phyloP scores from a whole-genome alignment of 495 filamentous ascomycete genomes.

The Neurospora hispaniola region DNA sequence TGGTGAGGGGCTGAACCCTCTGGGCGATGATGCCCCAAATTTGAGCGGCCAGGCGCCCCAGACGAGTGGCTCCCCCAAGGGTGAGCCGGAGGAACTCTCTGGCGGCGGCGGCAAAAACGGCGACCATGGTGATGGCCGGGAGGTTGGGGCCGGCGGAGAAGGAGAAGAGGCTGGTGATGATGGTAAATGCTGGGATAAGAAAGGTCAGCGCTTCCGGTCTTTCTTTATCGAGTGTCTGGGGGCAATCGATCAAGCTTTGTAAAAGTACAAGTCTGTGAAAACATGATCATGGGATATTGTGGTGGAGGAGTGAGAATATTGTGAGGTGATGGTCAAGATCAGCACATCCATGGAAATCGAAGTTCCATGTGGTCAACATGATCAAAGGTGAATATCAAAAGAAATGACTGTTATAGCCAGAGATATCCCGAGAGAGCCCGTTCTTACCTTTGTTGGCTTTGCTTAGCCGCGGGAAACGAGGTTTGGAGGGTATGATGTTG shows the following conservation, averaged over 20 bases:
- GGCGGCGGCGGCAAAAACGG: background rate
- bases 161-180: background rate
- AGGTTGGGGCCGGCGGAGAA: background rate
- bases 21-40: background rate
- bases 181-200: background rate
- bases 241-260: background rate
- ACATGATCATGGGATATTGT: background rate
- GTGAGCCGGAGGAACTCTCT: background rate
- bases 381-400: background rate
- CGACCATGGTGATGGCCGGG: background rate
- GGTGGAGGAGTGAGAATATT: background rate
- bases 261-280: background rate
- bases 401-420: background rate
- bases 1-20: background rate
- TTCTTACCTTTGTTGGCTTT: background rate
- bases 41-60: background rate
- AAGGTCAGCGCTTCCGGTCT: background rate
- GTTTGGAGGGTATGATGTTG: background rate
- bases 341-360: background rate
- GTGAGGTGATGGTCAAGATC: background rate
- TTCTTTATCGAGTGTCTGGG: background rate
- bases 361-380: background rate
- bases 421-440: background rate
- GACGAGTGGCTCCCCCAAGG: background rate
- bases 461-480: background rate